phyloP scores from a whole-genome alignment of 2,329 filamentous ascomycete species.

The Apiospora hydei region DNA sequence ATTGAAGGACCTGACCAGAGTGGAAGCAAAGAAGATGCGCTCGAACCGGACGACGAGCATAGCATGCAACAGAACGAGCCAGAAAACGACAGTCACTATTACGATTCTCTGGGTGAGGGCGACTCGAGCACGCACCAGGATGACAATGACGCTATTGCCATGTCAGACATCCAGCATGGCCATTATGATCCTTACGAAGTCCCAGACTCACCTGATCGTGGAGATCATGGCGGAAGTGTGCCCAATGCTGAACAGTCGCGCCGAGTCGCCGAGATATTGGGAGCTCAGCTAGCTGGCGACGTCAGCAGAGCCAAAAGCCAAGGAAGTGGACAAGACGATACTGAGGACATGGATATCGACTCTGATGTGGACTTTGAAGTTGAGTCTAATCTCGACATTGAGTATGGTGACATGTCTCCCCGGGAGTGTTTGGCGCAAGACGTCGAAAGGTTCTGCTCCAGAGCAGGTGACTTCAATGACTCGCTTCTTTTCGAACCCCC shows the following conservation, averaged over 20 bases:
- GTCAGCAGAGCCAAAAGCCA: neutral
- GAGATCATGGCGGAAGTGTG: neutral
- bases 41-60: neutral
- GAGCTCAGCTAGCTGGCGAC: neutral
- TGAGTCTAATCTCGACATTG: constrained; percentile 28
- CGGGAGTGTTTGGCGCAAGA: constrained; percentile 37
- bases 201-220: neutral
- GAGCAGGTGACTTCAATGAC: constrained; percentile 26
- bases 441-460: constrained; percentile 32
- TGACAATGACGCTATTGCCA: neutral
- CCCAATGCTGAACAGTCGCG: neutral
- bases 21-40: neutral
- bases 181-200: neutral
- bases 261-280: neutral
- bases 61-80: neutral
- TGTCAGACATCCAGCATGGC: neutral
- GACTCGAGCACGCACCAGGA: neutral
- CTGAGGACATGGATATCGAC: neutral
- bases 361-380: constrained; percentile 27
- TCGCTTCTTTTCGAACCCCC: constrained; percentile 32
- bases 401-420: constrained; percentile 28
- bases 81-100: neutral
- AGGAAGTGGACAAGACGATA: constrained; percentile 1
- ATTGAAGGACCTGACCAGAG: neutral
- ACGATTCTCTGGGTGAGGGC: neutral